Evolutionary conservation across 225 moss, liverwort and hornwort species (phyloP), one percentile per base, ranked within the genome.

Genomic region (Thuidium tamariscinum): DNA sequence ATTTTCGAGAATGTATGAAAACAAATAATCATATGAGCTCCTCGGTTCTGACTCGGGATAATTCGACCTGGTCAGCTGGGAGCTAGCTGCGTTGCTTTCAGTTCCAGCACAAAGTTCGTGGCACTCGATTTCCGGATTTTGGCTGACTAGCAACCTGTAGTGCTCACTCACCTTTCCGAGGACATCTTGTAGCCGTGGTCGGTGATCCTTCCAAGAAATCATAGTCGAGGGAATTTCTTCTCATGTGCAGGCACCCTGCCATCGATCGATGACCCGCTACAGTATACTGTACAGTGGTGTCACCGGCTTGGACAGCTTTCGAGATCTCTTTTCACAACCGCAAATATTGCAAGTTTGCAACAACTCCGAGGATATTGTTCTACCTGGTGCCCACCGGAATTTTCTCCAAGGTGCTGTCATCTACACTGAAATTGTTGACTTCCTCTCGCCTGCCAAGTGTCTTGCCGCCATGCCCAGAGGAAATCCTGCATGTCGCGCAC

Each of bases 51-150:
- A 13, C 44, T 19, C 13, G 32, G 26, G 34, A 77, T 60, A 42
- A 79, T 65, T 55, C 63, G 89, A 88, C 91, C 76, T 44, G 70
- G 89, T 89, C 89, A 79, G 59, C 71, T n/a, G 29, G 48, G n/a
- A 83, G 41, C 34, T 34, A 80, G 44, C 56, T 69, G 39, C 63
- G 16, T 64, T 34, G 44, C 89, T 67, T 83, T 89, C 21, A 8
- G 13, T 51, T 87, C 74, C 12, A 87, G 83, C 83, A 80, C 69
- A 30, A 83, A 79, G 37, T 74, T 12, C 68, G 61, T 37, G 83
- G 57, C 81, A 3, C 84, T 76, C 27, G 59, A 71, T 71, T 70
- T 77, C 39, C 63, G 55, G 57, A 84, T 57, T 80, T 63, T 32
- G 61, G 66, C 77, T 15, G 68, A 84, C 18, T 32, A 9, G 51